Conservation (phyloP, 805 yeast species). For the Ogataea nonfermentans region DNA sequence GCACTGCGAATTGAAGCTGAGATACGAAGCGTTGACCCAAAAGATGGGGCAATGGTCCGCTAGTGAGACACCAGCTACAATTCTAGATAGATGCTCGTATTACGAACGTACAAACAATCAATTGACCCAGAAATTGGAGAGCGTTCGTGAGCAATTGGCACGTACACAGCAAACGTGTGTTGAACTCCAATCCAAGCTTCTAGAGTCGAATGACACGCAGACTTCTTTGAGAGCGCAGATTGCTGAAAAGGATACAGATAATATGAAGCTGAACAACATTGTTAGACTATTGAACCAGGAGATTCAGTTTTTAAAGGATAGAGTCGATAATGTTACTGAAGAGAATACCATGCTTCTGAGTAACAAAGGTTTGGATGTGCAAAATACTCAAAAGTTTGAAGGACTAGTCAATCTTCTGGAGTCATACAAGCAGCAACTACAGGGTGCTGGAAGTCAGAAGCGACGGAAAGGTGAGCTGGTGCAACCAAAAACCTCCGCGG, state of each 20-base stretch:
- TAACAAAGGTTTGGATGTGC: conserved; percentile 14
- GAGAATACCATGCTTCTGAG: conserved; percentile 16
- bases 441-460: conserved; percentile 9
- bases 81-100: background rate
- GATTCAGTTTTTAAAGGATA: conserved; percentile 20
- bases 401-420: conserved; percentile 49
- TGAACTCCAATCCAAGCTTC: conserved; percentile 14
- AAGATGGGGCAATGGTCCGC: conserved; percentile 34
- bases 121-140: conserved; percentile 6
- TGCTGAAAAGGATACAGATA: conserved; percentile 12
- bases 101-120: conserved; percentile 1
- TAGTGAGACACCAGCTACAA: background rate
- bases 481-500: background rate
- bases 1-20: conserved; percentile 47
- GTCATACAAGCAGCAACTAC: conserved; percentile 52
- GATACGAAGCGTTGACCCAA: conserved; percentile 46
- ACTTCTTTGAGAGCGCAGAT: conserved; percentile 3
- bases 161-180: conserved; percentile 13
- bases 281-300: conserved; percentile 20
- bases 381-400: conserved; percentile 25
- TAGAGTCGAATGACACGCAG: conserved; percentile 9
- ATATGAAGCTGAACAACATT: conserved; percentile 16
- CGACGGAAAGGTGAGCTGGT: background rate
- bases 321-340: conserved; percentile 16
- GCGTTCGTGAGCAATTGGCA: conserved; percentile 9